Conservation (phyloP, 306 rosid species). For the Canavalia ensiformis region DNA sequence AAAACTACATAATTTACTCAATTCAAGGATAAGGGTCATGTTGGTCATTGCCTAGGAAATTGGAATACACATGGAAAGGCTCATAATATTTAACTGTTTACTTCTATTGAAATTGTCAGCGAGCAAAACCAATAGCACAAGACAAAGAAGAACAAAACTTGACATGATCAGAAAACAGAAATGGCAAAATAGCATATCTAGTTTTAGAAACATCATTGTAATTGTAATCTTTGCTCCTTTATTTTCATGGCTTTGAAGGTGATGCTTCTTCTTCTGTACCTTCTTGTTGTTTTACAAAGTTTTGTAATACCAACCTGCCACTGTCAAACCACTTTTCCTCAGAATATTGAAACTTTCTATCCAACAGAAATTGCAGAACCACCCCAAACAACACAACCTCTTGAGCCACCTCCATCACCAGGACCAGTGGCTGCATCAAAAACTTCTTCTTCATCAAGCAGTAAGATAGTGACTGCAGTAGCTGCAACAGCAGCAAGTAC, state of each 20-base stretch:
- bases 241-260: constrained; percentile 56
- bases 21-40: constrained; percentile 25
- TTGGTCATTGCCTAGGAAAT: constrained; percentile 40
- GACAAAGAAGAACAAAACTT: constrained; percentile 44
- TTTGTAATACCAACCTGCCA: constrained; percentile 42
- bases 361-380: constrained; percentile 50
- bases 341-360: constrained; percentile 77
- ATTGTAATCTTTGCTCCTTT: constrained; percentile 32
- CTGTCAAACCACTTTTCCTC: constrained; percentile 57
- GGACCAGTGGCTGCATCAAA: constrained; percentile 24
- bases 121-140: constrained; percentile 51
- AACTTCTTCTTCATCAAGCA: constrained; percentile 51
- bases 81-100: constrained; percentile 42
- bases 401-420: constrained; percentile 30
- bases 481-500: constrained; percentile 76
- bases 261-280: constrained; percentile 42
- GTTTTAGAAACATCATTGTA: constrained; percentile 34
- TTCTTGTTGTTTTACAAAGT: constrained; percentile 40
- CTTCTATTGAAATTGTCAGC: constrained; percentile 72
- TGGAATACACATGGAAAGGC: constrained; percentile 6
- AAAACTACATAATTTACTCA: neutral
- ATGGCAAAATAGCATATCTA: constrained; percentile 33
- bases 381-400: constrained; percentile 36
- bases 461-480: constrained; percentile 63
- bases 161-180: constrained; percentile 41